Evolutionary conservation across 106 monocot species (phyloP).

Genomic region (Dioscorea dumetorum): DNA sequence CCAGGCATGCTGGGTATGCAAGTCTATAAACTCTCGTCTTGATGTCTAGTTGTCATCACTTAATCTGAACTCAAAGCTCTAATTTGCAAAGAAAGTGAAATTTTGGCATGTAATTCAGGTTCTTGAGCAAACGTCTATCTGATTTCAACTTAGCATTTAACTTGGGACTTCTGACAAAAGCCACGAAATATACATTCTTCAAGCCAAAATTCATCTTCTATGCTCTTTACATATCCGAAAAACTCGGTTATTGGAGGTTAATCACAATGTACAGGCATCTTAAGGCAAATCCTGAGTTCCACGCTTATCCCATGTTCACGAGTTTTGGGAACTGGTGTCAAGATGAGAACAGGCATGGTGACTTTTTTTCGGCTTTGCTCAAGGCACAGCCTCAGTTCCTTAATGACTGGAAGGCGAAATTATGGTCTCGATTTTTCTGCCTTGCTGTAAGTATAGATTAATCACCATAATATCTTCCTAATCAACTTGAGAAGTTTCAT

Average conservation of each 20-base stretch:
- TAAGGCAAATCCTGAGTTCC: slow-evolving; percentile 83
- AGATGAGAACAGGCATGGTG: slow-evolving; percentile 98
- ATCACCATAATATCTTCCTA: background rate
- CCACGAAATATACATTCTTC: slow-evolving; percentile 97
- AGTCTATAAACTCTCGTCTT: background rate
- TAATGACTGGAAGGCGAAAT: slow-evolving; percentile 98
- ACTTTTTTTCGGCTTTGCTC: slow-evolving; percentile 92
- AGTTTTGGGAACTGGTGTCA: slow-evolving; percentile 99
- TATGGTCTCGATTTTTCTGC: slow-evolving; percentile 97
- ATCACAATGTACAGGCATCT: slow-evolving; percentile 95
- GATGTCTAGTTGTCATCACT: background rate
- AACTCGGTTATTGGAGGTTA: slow-evolving; percentile 99
- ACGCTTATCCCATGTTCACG: slow-evolving; percentile 96
- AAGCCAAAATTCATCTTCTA: slow-evolving; percentile 99
- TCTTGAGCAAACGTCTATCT: slow-evolving; percentile 92
- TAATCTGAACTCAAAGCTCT: too few species aligned
- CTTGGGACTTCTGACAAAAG: slow-evolving; percentile 92
- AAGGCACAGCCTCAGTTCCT: slow-evolving; percentile 99
- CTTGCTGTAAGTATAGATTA: slow-evolving; percentile 57
- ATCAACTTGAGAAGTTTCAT: background rate
- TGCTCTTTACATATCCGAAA: slow-evolving; percentile 91
- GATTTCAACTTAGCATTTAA: slow-evolving; percentile 96
- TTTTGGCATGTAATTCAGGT: slow-evolving; percentile 34
- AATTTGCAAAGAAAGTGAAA: too few species aligned
- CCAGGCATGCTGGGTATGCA: slow-evolving; percentile 94